A percentile compares a stretch with the other conserved stretches of the same genome.
Conservation (phyloP, 352 stramenopile genomes). For the Phytophthora quininea region DNA sequence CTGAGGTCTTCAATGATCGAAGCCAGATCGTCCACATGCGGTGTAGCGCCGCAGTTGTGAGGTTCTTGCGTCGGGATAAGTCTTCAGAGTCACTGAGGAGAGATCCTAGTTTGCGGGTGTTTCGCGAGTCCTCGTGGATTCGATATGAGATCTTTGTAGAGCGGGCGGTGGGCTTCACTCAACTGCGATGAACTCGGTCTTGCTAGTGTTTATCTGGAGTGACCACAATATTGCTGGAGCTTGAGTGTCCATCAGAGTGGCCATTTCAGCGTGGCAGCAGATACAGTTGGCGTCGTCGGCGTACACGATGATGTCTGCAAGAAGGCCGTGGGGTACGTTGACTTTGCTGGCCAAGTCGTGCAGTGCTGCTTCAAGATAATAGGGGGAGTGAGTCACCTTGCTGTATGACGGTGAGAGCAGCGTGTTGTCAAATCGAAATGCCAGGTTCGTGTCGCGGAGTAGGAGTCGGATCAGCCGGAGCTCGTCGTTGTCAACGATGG, state of each 20-base stretch:
- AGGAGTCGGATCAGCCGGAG: conserved; percentile 13
- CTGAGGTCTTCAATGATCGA: background rate
- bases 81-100: background rate
- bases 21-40: background rate
- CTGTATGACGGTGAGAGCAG: conserved; percentile 7
- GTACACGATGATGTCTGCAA: background rate
- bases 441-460: background rate
- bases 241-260: background rate
- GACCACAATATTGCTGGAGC: background rate
- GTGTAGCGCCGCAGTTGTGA: background rate
- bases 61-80: background rate
- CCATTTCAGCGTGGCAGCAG: background rate
- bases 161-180: background rate
- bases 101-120: background rate
- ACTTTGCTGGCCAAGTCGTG: conserved; percentile 3
- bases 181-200: background rate
- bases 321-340: conserved; percentile 5
- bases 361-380: conserved; percentile 15
- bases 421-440: background rate
- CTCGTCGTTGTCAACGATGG: conserved; percentile 7
- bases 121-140: background rate
- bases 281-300: background rate
- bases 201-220: background rate
- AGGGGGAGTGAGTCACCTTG: conserved; percentile 14
- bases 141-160: background rate